Base-by-base conservation (phyloP, 768 basidiomycete genomes). In the Leccinum variicolor region DNA sequence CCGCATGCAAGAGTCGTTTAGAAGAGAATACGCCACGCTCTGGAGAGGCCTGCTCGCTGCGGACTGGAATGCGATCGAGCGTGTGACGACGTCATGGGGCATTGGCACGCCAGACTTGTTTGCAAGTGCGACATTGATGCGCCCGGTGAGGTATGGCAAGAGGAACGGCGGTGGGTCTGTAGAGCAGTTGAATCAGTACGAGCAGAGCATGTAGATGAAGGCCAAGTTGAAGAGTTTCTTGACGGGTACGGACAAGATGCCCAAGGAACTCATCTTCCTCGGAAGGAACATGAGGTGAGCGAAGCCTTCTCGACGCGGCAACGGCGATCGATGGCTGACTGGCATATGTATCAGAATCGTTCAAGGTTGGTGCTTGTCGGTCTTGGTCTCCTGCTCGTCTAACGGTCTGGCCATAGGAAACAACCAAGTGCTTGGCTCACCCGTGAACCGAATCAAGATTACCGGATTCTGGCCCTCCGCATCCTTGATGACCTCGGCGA, bases 361-460 rank as follows among this genome's bases (percentile, higher is more conserved):
- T 14, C 76, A 77, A 62, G 77, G 76, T 68, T 6, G 11, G 59
- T 57, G n/a, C 31, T 31, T 11, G 31, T 31, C 11, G 31, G 31
- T 31, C n/a, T 8, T 52, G 31, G 3, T 23, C 6, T 10, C 26
- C 31, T 31, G 7, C 33, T 55, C 43, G 14, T 25, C 28, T 11
- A 10, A 4, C 19, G 9, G 11, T 25, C 28, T 10, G 10, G 6
- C 39, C 1, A 1, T 13, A 86, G 81, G 87, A 17, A 92, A 92
- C 71, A 93, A 93, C 64, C 90, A 94, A 70, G 76, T 81, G 2
- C 83, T 95, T n/a, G n/a, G n/a, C n/a, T n/a, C n/a, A n/a, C n/a
- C n/a, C n/a, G n/a, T n/a, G n/a, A n/a, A n/a, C n/a, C n/a, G n/a
- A n/a, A n/a, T n/a, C n/a, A n/a, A n/a, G n/a, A n/a, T n/a, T n/a